Base-by-base conservation (phyloP, 1,284 basidiomycete species). In the Melanopsichium pennsylvanicum region DNA sequence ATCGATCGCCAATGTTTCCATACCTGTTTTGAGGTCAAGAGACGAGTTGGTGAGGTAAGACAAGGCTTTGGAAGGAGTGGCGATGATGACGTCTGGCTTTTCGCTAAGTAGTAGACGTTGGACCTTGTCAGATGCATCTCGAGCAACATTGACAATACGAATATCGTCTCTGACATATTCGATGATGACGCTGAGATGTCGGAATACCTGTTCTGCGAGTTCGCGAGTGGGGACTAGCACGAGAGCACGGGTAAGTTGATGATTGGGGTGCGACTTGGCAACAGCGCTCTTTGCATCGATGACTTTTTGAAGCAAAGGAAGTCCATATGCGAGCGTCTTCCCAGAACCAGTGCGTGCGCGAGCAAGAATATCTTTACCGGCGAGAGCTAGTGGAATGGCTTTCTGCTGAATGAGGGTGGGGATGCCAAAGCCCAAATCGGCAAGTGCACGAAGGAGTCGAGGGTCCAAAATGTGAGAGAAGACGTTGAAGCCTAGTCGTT, bases 151-250 rank as follows among this genome's bases (percentile, higher is more conserved):
- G 39, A 88, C 87, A 25, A 90, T 82, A 3, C 85, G 81, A 25
- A 97, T 85, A 27, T 90, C 72, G 26, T 81, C 88, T 26, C 88
- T 86, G 64, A 92, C 90, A 71, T 72, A 79, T 88, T 94, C 81
- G 91, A 89, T 82, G 2, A 96, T 83, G 3, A 83, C 84, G 46
- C 84, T 86, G 44, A 97, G 79, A 79, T 91, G 90, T 0, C 84
- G 83, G 1, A 88, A 85, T 1, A 96, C 92, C 83, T 98, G 95
- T 77, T 96, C 91, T 0, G 93, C 87, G 19, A 99, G 85, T 81
- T 99, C 96, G 57, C 91, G 85, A 0, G 96, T 98, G 0, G 96
- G 96, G 0, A 98, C 94, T 9, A 98, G 86, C 42, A 99, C 88
- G 23, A 97, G 81, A 2, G 87, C 91, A 34, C 92, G 86, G 1